Base-by-base conservation (phyloP, 2,329 filamentous ascomycete species). In the Cytospora schulzeri region DNA sequence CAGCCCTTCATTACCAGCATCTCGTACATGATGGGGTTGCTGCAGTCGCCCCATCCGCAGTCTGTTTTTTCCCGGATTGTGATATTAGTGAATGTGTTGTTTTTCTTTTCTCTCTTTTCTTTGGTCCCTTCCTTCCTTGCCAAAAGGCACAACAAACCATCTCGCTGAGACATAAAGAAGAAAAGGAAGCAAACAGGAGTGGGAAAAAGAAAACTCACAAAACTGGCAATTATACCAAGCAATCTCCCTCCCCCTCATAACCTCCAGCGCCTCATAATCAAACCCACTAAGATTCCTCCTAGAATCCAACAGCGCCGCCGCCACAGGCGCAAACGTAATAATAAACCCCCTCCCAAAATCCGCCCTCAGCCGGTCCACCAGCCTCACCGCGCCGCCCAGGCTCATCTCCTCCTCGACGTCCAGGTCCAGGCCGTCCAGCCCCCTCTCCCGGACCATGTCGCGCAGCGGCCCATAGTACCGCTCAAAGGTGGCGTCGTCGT, bases 221-320 rank as follows among this genome's bases (percentile, higher is more conserved):
- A 94, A 93, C 71, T 94, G 91, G 15, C 89, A 82, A 70, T 94
- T 93, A 73, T 94, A 94, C 90, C 90, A 95, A 1, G 83, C 83
- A 26, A 94, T 89, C 66, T 89, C 82, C 19, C 74, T 73, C 0
- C 88, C 88, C 26, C 87, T 80, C 75, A 83, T 80, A 31, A 82
- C 81, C 73, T 94, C 91, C 7, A 94, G 80, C 45, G 86, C 82
- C 33, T 86, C 82, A 74, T 95, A 93, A 70, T 87, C 84, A 73
- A 94, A 94, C 0, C 91, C 91, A 55, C 87, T 90, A 1, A 95
- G 79, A 73, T 91, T 88, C 62, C 85, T 81, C 62, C 84, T 80
- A n/a, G 80, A 74, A 14, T 83, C 77, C 65, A 92, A 77, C 48
- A 94, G 78, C 1, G 91, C 91, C 0, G 90, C 87, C 0, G 91